Conservation (phyloP, 495 filamentous ascomycete species). For the Penicillium tannophilum region DNA sequence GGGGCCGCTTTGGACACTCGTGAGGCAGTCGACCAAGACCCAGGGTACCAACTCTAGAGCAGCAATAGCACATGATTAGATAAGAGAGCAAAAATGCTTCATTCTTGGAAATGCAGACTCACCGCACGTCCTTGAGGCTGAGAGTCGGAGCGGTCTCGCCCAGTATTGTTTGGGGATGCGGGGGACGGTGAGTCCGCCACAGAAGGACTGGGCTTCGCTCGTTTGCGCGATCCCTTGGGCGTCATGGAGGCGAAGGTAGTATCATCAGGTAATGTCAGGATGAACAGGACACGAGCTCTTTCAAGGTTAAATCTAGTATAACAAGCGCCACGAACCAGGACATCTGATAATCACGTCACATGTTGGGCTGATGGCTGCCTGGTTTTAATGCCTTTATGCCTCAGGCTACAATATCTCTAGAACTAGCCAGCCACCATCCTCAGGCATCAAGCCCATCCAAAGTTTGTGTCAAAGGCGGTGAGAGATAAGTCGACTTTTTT, state of each 20-base stretch:
- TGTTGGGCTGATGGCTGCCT: slow-evolving; percentile 25
- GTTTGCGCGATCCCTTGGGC: slow-evolving; percentile 64
- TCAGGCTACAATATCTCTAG: slow-evolving; percentile 19
- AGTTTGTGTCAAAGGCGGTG: slow-evolving; percentile 24
- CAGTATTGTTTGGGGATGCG: slow-evolving; percentile 36
- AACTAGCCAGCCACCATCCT: not conserved
- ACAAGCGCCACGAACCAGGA: slow-evolving; percentile 26
- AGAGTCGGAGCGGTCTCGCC: slow-evolving; percentile 30
- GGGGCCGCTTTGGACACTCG: slow-evolving; percentile 66
- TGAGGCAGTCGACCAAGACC: slow-evolving; percentile 62
- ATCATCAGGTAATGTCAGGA: slow-evolving; percentile 32
- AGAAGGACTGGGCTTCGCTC: slow-evolving; percentile 60
- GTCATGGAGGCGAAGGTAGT: slow-evolving; percentile 36
- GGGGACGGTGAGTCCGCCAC: slow-evolving; percentile 40
- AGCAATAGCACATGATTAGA: slow-evolving; percentile 20
- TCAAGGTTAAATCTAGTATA: slow-evolving; percentile 6
- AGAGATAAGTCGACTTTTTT: slow-evolving; percentile 33
- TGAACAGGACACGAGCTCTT: slow-evolving; percentile 1
- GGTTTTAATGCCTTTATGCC: slow-evolving; percentile 20
- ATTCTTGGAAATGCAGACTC: slow-evolving; percentile 19
- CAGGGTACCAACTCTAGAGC: slow-evolving; percentile 52
- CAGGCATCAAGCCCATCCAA: not conserved
- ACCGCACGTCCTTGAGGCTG: slow-evolving; percentile 39
- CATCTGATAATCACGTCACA: slow-evolving; percentile 42
- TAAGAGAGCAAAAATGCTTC: not conserved